Conservation (phyloP, 805 yeast species). For the Metschnikowia dekortorum region DNA sequence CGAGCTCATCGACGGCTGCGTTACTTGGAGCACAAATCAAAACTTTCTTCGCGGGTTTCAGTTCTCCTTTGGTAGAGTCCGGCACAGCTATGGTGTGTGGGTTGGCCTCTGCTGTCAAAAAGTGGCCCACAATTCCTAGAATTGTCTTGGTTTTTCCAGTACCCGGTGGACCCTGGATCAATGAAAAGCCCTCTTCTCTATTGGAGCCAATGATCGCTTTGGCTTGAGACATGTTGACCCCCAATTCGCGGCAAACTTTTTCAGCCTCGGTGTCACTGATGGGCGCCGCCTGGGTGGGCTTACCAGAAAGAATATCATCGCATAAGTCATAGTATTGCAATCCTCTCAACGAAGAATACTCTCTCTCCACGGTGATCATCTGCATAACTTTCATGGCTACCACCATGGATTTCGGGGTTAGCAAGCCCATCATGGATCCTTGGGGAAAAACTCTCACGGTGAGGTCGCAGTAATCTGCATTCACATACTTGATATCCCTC, state of each 20-base stretch:
- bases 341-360: conserved; percentile 78
- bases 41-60: conserved; percentile 46
- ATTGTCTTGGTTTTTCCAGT: conserved; percentile 98
- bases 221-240: conserved; percentile 87
- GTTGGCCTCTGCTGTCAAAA: conserved; percentile 30
- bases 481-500: conserved; percentile 61
- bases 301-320: conserved; percentile 62
- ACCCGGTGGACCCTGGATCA: conserved; percentile 99
- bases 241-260: conserved; percentile 44
- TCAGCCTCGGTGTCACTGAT: conserved; percentile 36
- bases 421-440: conserved; percentile 46
- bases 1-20: conserved; percentile 97
- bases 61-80: conserved; percentile 26
- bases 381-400: conserved; percentile 74
- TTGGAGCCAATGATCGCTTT: conserved; percentile 76
- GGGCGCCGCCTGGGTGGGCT: conserved; percentile 44
- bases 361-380: conserved; percentile 91
- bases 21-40: conserved; percentile 96
- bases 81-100: conserved; percentile 18
- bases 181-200: conserved; percentile 66
- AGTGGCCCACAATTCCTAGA: conserved; percentile 82
- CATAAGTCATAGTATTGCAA: conserved; percentile 75
- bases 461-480: conserved; percentile 66
- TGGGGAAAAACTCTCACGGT: conserved; percentile 64
- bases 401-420: conserved; percentile 62